A percentile compares a stretch with the other conserved stretches of the same genome.
Conservation (phyloP, 2,329 filamentous ascomycete genomes). For the Stagonosporopsis tanaceti region DNA sequence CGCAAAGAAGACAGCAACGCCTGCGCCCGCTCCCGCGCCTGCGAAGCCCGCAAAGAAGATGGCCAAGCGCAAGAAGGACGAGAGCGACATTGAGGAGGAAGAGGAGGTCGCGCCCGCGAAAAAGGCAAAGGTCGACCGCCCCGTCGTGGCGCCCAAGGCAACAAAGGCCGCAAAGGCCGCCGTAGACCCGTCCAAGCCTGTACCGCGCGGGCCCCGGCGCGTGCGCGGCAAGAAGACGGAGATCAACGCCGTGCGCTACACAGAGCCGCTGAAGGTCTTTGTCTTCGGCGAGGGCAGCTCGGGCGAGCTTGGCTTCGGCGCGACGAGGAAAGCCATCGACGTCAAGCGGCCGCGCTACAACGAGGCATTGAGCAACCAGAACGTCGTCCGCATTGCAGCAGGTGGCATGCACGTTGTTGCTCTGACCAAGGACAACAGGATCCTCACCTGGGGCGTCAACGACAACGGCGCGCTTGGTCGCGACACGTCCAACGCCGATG, state of each 20-base stretch:
- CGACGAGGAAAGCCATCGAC: slow-evolving; percentile 70
- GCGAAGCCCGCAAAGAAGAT: slow-evolving; percentile 22
- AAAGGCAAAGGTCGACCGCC: slow-evolving; percentile 21
- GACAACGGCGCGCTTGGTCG: slow-evolving; percentile 83
- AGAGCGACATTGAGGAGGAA: slow-evolving; percentile 31
- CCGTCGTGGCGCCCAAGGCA: too few species aligned
- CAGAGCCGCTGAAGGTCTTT: slow-evolving; percentile 72
- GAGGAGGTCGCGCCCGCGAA: slow-evolving; percentile 33
- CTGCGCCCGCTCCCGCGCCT: slow-evolving; percentile 26
- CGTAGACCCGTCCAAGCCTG: slow-evolving; percentile 27
- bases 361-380: slow-evolving; percentile 64
- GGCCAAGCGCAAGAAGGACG: slow-evolving; percentile 45
- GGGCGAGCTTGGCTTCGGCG: slow-evolving; percentile 83
- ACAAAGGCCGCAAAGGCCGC: slow-evolving; percentile 21
- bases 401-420: slow-evolving; percentile 85
- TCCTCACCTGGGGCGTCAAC: slow-evolving; percentile 88
- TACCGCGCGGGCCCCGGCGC: slow-evolving; percentile 44
- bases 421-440: slow-evolving; percentile 80
- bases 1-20: slow-evolving; percentile 31
- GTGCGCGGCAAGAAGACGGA: slow-evolving; percentile 48
- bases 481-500: slow-evolving; percentile 71
- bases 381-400: slow-evolving; percentile 77
- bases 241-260: slow-evolving; percentile 70
- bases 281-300: slow-evolving; percentile 81
- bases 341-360: slow-evolving; percentile 79